These are phyloP conservation scores for Nelumbo lutea DNA, from an alignment of 164 flowering plant species.

Conservation along the genomic window DNA sequence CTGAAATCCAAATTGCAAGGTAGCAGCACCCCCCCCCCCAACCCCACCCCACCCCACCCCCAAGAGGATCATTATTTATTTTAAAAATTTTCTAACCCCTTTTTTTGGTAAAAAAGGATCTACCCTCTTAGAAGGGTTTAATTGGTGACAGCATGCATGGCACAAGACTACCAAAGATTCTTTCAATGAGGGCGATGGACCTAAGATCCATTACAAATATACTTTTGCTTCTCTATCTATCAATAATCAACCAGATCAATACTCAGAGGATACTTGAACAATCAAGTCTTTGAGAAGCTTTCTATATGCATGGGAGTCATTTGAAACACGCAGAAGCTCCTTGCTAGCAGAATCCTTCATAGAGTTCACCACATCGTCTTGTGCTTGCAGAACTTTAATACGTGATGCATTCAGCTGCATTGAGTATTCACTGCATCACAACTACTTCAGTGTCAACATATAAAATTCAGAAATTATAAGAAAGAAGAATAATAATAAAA, in stretches of 20 bases:
- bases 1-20: not conserved
- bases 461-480: not conserved
- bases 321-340: slow-evolving; percentile 39
- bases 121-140: too few relatives aligned
- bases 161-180: not conserved
- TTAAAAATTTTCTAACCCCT: too few relatives aligned
- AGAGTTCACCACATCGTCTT: slow-evolving; percentile 56
- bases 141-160: too few relatives aligned
- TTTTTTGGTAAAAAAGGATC: too few relatives aligned
- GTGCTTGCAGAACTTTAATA: slow-evolving; percentile 60
- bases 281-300: slow-evolving; percentile 47
- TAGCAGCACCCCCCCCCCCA: not conserved
- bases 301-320: slow-evolving; percentile 35
- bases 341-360: slow-evolving; percentile 59
- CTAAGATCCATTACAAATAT: not conserved
- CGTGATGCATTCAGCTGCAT: slow-evolving; percentile 74
- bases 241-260: not conserved
- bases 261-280: slow-evolving; percentile 41
- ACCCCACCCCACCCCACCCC: too few relatives aligned
- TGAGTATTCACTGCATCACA: slow-evolving; percentile 61
- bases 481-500: slow-evolving; percentile 3
- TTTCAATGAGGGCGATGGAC: not conserved
- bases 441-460: not conserved
- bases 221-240: not conserved
- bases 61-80: too few relatives aligned